Conservation (phyloP, 2,329 filamentous ascomycete species). For the Ceratocystis destructans region DNA sequence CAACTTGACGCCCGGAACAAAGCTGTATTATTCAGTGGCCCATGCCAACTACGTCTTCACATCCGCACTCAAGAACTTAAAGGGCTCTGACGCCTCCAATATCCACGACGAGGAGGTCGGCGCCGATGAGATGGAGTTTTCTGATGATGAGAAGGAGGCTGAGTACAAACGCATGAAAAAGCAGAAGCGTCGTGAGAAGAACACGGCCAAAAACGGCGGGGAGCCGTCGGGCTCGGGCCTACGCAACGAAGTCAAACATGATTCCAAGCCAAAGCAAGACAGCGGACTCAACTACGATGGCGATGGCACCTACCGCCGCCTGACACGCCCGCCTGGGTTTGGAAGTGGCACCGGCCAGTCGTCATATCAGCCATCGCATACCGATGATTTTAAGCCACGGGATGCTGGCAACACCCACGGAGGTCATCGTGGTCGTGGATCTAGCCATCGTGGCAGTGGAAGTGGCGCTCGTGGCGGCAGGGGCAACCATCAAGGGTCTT, state of each 20-base stretch:
- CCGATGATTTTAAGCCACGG: background rate
- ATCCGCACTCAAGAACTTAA: conserved; percentile 60
- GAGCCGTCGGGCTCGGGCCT: conserved; percentile 23
- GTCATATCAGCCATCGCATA: conserved; percentile 25
- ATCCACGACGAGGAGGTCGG: conserved; percentile 82
- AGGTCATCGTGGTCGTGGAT: conserved; percentile 24
- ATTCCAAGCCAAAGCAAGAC: conserved; percentile 29
- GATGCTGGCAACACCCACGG: conserved; percentile 20
- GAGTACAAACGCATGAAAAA: conserved; percentile 61
- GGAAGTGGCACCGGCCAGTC: conserved; percentile 35
- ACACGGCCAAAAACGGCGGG: conserved; percentile 24
- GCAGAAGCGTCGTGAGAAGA: conserved; percentile 44
- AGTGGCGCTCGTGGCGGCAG: conserved; percentile 25
- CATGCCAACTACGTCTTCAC: conserved; percentile 82
- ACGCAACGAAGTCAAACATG: conserved; percentile 27
- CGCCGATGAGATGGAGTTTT: conserved; percentile 85
- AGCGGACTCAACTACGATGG: conserved; percentile 53
- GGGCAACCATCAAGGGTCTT: conserved; percentile 18
- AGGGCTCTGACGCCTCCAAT: conserved; percentile 89
- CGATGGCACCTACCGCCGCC: conserved; percentile 57
- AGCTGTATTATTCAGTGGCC: conserved; percentile 62
- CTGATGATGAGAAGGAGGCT: conserved; percentile 87
- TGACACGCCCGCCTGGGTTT: conserved; percentile 53
- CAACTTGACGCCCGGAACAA: conserved; percentile 53
- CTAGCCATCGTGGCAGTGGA: background rate